Percentiles rank a stretch among this genome's conserved stretches.
phyloP scores from a whole-genome alignment of 805 yeast genomes.

The Pichia cabralensis region DNA sequence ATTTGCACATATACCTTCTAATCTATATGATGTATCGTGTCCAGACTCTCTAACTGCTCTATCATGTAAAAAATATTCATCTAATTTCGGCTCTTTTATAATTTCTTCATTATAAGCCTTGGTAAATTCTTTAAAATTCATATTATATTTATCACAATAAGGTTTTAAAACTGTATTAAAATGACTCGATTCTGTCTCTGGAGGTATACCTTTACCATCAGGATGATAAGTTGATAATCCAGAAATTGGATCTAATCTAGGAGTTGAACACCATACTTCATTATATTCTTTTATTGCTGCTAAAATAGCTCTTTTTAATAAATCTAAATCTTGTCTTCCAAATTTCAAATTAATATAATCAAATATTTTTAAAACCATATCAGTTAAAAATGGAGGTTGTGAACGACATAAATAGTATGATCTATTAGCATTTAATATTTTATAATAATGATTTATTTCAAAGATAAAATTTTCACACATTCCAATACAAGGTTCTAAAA shows the following conservation, averaged over 20 bases:
- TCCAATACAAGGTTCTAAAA: constrained; percentile 66
- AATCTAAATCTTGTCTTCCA: constrained; percentile 42
- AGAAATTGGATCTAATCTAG: constrained; percentile 62
- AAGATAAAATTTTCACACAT: constrained; percentile 89
- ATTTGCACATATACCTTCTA: constrained; percentile 84
- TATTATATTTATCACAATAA: constrained; percentile 51
- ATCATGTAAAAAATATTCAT: constrained; percentile 83
- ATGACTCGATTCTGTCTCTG: constrained; percentile 90
- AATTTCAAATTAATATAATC: constrained; percentile 34
- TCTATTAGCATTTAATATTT: constrained; percentile 88
- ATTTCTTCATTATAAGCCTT: constrained; percentile 56
- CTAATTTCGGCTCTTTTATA: constrained; percentile 70
- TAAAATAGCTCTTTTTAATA: constrained; percentile 50
- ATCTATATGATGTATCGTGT: constrained; percentile 85
- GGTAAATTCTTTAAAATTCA: constrained; percentile 54
- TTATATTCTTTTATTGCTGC: constrained; percentile 86
- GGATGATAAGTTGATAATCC: constrained; percentile 90
- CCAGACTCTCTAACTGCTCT: constrained; percentile 95
- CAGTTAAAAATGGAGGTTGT: constrained; percentile 95
- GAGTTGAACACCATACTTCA: constrained; percentile 67
- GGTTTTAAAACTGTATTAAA: constrained; percentile 64
- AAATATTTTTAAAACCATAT: constrained; percentile 70
- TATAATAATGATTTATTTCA: constrained; percentile 85
- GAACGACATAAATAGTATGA: constrained; percentile 85
- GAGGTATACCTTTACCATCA: constrained; percentile 87